A percentile compares a stretch with the other conserved stretches of the same genome.
Conservation (phyloP, 2,329 filamentous ascomycete species). For the Tetracladium maxilliforme region DNA sequence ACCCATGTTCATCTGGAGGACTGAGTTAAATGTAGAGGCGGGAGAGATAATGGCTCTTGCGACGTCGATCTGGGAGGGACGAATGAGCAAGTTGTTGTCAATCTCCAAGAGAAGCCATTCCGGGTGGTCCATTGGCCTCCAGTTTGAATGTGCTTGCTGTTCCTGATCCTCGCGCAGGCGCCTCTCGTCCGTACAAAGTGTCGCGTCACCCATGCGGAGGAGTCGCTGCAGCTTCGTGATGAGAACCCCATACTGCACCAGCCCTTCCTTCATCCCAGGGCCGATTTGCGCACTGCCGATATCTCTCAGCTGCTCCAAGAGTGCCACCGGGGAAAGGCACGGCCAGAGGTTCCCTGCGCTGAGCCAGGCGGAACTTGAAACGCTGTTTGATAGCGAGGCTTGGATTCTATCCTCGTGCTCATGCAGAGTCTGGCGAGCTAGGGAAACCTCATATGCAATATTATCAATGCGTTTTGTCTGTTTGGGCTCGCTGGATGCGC, state of each 20-base stretch:
- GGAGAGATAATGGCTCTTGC: conserved; percentile 44
- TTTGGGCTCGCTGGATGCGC: too few relatives aligned
- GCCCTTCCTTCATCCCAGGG: conserved; percentile 15
- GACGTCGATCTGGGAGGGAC: conserved; percentile 45
- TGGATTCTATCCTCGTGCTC: too few relatives aligned
- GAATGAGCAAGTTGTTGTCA: conserved; percentile 47
- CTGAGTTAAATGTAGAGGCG: conserved; percentile 33
- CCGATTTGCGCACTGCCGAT: conserved; percentile 14
- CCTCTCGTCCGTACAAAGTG: conserved; percentile 12
- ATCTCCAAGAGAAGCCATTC: conserved; percentile 57
- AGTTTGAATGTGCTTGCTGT: conserved; percentile 22
- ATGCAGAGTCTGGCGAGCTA: too few relatives aligned
- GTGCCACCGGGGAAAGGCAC: conserved; percentile 17
- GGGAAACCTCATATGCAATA: too few relatives aligned
- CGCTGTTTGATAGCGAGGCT: too few relatives aligned
- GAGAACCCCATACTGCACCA: conserved; percentile 22
- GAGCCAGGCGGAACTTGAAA: too few relatives aligned
- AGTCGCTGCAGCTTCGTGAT: conserved; percentile 26
- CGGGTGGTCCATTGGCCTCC: conserved; percentile 20
- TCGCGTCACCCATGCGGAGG: conserved; percentile 22
- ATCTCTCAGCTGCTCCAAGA: conserved; percentile 26
- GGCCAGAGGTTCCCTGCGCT: conserved; percentile 23
- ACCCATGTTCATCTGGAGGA: conserved; percentile 55
- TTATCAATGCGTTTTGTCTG: too few relatives aligned
- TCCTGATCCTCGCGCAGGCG: conserved; percentile 19